Evolutionary conservation across 2,329 filamentous ascomycete genomes (phyloP), one percentile per base, ranked within the genome.

Genomic region (Fusarium metavorans): DNA sequence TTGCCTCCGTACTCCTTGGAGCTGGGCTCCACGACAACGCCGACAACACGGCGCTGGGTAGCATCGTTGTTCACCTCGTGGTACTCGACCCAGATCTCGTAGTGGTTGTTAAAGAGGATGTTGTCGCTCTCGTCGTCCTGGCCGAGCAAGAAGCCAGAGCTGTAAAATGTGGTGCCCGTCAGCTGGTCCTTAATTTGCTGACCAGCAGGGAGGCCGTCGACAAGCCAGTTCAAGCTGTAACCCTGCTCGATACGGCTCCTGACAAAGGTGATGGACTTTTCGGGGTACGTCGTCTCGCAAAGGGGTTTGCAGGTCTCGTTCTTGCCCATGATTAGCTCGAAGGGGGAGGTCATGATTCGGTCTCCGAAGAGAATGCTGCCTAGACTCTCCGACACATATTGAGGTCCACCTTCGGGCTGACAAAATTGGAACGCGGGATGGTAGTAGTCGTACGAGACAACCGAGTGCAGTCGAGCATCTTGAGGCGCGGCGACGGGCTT

Each of bases 301-400:
- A 97, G 87, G 18, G 89, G 83, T 82, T 96, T 97, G 87, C 97
- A 99, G 0, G 92, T 92, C 83, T 98, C 94, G 81, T 99, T 97
- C 72, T 91, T 86, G 65, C 85, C 91, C 95, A 99, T 98, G 76
- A 91, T 90, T 70, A 98, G 87, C 80, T 98, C 91, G 80, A 97
- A 98, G 0, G 96, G 94, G 39, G 96, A 98, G n/a, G 95, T 97
- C 85, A 95, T 95, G 85, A 99, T 99, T 66, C 97, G 91, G 85
- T 99, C 97, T 76, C 97, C 97, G 78, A 99, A 99, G 61, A 99
- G 85, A 81, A 99, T 99, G 87, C 96, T 98, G 27, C 97, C 97
- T 73, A 99, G 84, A 71, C 83, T 84, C 85, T 98, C 97, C 45
- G 94, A 92, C 25, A 97, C 91, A 85, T 93, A 90, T 81, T 95